Base-by-base conservation (phyloP, 768 basidiomycete genomes). In the Grammothele lineata region DNA sequence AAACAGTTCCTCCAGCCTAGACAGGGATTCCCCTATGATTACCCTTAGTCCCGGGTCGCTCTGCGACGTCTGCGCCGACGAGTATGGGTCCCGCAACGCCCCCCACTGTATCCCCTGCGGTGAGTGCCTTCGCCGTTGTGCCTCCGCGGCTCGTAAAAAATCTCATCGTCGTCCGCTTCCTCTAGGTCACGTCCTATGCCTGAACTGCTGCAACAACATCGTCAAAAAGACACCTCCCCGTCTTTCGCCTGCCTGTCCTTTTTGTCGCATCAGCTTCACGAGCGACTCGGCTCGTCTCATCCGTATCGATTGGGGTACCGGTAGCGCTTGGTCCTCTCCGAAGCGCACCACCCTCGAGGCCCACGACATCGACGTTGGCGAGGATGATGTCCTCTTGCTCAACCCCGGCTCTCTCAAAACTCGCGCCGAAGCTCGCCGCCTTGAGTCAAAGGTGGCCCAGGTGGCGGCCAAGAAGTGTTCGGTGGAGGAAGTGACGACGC, bases 1-100 rank as follows among this genome's bases (percentile, higher is more conserved):
- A 55, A 53, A 45, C 60, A 59, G 62, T 47, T 58, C 35, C 44
- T 37, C 50, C 57, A 33, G 51, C 47, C 42, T 47, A 56, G 47
- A 58, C 53, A 57, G 58, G 55, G 56, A 54, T 49, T 48, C 59
- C 54, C 35, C 55, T 56, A 90, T 90, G 87, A 80, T 90, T 71
- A 85, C 87, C 65, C 84, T 90, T 62, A 76, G 72, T 71, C 79
- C 85, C 67, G 85, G 85, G 68, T 88, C 84, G 66, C 75, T 82
- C 66, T 90, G 87, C 82, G 87, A 90, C 76, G 87, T 90, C 62
- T 90, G 87, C 74, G 87, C 87, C 61, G 87, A 89, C 70, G 86
- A 89, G 73, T 90, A 78, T 68, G 83, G 83, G 62, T 72, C 79
- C 48, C 81, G 81, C 58, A 81, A 80, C 65, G 70, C 78, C 53